Evolutionary conservation across 129 eudicot genomes (phyloP), one percentile per base, ranked within the genome.

Genomic region (Rutidosis leptorrhynchoides): DNA sequence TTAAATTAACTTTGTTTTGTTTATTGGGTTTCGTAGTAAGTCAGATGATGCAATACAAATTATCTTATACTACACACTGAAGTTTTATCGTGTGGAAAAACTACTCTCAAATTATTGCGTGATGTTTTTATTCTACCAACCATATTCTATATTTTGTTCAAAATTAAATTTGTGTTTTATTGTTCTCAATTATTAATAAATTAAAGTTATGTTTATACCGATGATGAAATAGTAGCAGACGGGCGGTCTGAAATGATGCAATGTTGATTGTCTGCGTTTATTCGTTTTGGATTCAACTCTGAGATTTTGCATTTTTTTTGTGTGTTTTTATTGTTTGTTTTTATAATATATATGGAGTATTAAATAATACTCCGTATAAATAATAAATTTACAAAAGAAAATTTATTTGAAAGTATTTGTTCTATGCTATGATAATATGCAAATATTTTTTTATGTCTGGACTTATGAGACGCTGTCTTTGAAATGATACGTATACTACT

Each of bases 181-280:
- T 19, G 6, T n/a, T 32, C 58, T 11, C 3, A 0, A 5, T 1
- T 1, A n/a, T n/a, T n/a, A n/a, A n/a, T n/a, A n/a, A n/a, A n/a
- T n/a, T n/a, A n/a, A 35, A 6, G 1, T 46, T 0, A 1, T 58
- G 3, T 7, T 27, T 52, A 12, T 28, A 5, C 66, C 84, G 21
- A 74, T 86, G 94, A 89, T 64, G 90, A 79, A 62, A 81, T 62
- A n/a, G 53, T 7, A 83, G 92, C 95, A 79, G 97, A 90, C 95
- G 97, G 97, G 97, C 97, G 93, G 97, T 75, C 97, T 62, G 97
- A 90, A 54, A 79, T 90, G 97, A 90, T 90, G 97, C 89, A 90
- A 42, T 90, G 97, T 87, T 77, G 97, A 90, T 61, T 87, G 97
- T 87, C 95, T 87, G 95, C 87, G 58, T 45, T 27, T 53, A 75